These are phyloP conservation scores for Arachnopeziza araneosa DNA, from an alignment of 2,329 filamentous ascomycete genomes.

Conservation along the genomic window DNA sequence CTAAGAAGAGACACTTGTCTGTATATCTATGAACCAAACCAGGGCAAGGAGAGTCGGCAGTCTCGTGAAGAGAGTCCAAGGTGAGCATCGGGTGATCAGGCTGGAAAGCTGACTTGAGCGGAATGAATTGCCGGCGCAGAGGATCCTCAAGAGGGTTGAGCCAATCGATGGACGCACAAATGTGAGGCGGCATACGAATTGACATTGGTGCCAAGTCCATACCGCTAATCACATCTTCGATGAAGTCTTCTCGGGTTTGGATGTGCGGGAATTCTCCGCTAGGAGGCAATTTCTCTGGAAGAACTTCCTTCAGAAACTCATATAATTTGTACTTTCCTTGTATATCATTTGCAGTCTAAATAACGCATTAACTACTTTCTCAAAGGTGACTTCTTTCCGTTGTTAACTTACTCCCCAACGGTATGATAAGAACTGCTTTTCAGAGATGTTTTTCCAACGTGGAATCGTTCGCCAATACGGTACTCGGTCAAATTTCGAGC, in stretches of 20 bases:
- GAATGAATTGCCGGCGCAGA: slow-evolving; percentile 55
- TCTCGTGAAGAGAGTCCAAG: slow-evolving; percentile 55
- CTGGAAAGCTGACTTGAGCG: slow-evolving; percentile 46
- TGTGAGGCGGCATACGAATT: slow-evolving; percentile 54
- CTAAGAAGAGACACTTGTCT: slow-evolving; percentile 56
- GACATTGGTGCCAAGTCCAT: slow-evolving; percentile 53
- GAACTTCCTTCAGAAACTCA: slow-evolving; percentile 42
- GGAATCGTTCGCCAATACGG: slow-evolving; percentile 47
- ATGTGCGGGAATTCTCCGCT: slow-evolving; percentile 30
- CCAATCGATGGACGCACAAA: slow-evolving; percentile 56
- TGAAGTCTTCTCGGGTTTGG: slow-evolving; percentile 46
- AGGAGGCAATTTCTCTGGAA: slow-evolving; percentile 46
- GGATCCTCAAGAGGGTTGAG: slow-evolving; percentile 51
- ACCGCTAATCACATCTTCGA: slow-evolving; percentile 47
- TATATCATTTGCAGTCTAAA: slow-evolving; percentile 44
- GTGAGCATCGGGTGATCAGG: slow-evolving; percentile 49
- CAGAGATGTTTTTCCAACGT: slow-evolving; percentile 43
- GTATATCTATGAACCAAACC: slow-evolving; percentile 59
- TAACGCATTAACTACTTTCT: not conserved
- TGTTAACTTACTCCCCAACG: slow-evolving; percentile 45
- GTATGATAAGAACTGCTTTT: slow-evolving; percentile 46
- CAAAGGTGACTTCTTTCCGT: not conserved
- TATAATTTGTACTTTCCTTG: slow-evolving; percentile 41
- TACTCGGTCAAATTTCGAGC: slow-evolving; percentile 14
- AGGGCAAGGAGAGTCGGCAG: slow-evolving; percentile 47